Percentiles rank a stretch among this genome's conserved stretches.
These are phyloP conservation scores for Daedaleopsis nitida DNA, from an alignment of 768 basidiomycete species.

Conservation along the genomic window DNA sequence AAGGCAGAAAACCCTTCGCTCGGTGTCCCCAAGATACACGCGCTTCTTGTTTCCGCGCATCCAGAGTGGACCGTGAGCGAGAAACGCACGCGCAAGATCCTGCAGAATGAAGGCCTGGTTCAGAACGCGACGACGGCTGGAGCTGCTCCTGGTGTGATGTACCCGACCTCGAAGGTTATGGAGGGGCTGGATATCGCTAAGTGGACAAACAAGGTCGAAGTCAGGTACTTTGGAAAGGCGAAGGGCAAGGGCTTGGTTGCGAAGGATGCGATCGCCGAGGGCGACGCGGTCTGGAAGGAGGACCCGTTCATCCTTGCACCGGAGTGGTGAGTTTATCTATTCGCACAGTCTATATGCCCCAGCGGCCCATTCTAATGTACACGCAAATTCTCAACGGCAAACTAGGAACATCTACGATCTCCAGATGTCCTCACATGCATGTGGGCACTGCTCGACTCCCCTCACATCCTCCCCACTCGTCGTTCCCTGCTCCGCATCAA, in stretches of 20 bases:
- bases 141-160: conserved; percentile 29
- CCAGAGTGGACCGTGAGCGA: conserved; percentile 82
- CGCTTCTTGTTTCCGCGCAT: conserved; percentile 56
- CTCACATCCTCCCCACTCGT: conserved; percentile 47
- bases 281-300: conserved; percentile 83
- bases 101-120: conserved; percentile 60
- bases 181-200: conserved; percentile 59
- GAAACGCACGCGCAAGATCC: conserved; percentile 73
- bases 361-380: not conserved
- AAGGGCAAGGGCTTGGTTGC: conserved; percentile 89
- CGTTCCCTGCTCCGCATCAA: conserved; percentile 51
- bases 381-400: not conserved
- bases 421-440: conserved; percentile 60
- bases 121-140: conserved; percentile 19
- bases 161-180: conserved; percentile 68
- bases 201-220: conserved; percentile 66
- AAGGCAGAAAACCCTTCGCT: conserved; percentile 60
- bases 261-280: conserved; percentile 61
- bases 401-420: conserved; percentile 78
- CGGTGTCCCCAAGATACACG: conserved; percentile 74
- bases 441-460: conserved; percentile 74
- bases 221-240: conserved; percentile 63
- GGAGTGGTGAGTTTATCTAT: conserved; percentile 61
- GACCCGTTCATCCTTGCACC: conserved; percentile 81
- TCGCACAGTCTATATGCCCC: not conserved